Evolutionary conservation across 176 grass and related monocot genomes (phyloP).

Genomic region (Pontederia paniculata): DNA sequence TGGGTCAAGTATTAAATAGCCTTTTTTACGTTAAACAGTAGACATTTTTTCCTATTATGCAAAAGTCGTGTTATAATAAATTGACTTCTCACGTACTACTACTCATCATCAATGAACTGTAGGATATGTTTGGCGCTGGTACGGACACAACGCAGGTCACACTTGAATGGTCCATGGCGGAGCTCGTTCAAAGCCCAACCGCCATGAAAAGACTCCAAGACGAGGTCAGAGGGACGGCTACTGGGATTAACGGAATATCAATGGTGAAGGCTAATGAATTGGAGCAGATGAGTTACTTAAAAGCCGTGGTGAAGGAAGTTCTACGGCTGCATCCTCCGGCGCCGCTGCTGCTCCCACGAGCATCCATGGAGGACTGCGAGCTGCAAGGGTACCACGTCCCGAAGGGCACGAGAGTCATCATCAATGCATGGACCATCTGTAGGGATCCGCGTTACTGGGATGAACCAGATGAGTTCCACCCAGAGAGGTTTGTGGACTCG

Average conservation of each 20-base stretch:
- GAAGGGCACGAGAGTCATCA: neutral
- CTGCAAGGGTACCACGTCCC: constrained; percentile 5
- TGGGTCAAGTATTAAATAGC: no score
- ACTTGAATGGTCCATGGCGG: constrained; percentile 5
- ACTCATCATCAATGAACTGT: neutral
- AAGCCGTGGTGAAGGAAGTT: constrained; percentile 1
- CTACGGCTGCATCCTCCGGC: constrained; percentile 1
- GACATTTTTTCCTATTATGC: no score
- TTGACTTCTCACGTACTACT: neutral
- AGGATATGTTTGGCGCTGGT: neutral
- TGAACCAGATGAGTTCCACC: neutral
- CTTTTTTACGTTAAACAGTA: no score
- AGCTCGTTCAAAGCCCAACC: neutral
- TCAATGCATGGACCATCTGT: neutral
- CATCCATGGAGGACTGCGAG: neutral
- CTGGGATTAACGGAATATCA: neutral
- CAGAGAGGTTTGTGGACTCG: neutral
- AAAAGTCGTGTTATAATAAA: no score
- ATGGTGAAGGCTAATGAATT: neutral
- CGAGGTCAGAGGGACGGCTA: neutral
- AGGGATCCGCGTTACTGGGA: neutral
- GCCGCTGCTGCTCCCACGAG: neutral
- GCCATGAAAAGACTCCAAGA: neutral
- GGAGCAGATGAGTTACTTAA: neutral
- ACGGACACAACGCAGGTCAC: neutral